A percentile compares a stretch with the other conserved stretches of the same genome.
These are phyloP conservation scores for Plasmopara viticola DNA, from an alignment of 352 stramenopile genomes.

Conservation along the genomic window DNA sequence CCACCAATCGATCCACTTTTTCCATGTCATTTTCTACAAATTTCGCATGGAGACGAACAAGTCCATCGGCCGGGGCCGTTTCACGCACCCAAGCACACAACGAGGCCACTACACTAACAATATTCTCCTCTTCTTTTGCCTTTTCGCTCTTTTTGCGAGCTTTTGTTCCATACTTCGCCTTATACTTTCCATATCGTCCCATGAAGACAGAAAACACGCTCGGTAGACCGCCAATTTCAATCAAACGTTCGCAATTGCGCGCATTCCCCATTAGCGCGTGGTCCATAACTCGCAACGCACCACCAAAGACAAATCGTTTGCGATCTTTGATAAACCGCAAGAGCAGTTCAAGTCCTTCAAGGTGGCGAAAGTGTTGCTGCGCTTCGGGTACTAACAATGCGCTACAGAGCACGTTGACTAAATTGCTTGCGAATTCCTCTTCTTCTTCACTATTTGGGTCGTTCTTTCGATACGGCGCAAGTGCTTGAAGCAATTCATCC, in stretches of 20 bases:
- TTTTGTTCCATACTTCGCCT: constrained; percentile 23
- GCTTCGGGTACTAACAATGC: constrained; percentile 47
- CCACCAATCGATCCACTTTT: constrained; percentile 72
- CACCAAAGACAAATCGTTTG: constrained; percentile 56
- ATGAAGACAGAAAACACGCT: constrained; percentile 71
- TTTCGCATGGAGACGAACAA: constrained; percentile 68
- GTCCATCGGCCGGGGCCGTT: constrained; percentile 46
- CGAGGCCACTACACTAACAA: constrained; percentile 56
- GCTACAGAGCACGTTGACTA: constrained; percentile 85
- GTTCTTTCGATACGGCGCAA: constrained; percentile 85
- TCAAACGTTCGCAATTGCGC: constrained; percentile 61
- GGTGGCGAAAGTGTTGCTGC: constrained; percentile 46
- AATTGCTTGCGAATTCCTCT: constrained; percentile 91
- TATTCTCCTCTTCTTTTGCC: constrained; percentile 60
- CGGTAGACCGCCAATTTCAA: constrained; percentile 59
- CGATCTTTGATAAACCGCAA: constrained; percentile 88
- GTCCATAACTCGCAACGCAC: constrained; percentile 48
- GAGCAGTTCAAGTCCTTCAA: constrained; percentile 91
- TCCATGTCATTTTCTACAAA: constrained; percentile 81
- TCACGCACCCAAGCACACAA: constrained; percentile 45
- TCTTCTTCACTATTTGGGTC: constrained; percentile 74
- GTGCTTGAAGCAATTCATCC: constrained; percentile 86
- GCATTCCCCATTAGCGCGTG: constrained; percentile 52
- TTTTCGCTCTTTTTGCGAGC: constrained; percentile 23
- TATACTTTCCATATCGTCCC: constrained; percentile 40